Conservation (phyloP, 192 early-diverging fungal genomes). For the Coemansia sp. region DNA sequence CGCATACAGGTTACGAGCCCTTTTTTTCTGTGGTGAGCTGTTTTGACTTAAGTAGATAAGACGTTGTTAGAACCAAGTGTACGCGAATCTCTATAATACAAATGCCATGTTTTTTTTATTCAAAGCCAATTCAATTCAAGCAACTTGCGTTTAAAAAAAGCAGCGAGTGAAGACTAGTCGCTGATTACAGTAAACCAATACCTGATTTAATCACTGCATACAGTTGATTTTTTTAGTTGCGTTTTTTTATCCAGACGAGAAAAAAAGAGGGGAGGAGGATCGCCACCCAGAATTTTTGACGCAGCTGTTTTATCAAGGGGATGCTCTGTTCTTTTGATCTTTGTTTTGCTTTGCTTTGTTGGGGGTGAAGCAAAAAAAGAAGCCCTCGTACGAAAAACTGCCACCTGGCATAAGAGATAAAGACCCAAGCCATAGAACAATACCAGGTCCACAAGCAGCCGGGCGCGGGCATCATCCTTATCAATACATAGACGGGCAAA, state of each 20-base stretch:
- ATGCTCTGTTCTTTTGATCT: not conserved
- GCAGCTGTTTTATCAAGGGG: not conserved
- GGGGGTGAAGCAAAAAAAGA: not conserved
- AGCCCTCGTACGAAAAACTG: slow-evolving; percentile 6
- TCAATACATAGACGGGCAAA: not conserved
- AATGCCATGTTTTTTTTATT: not conserved
- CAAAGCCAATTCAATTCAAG: not conserved
- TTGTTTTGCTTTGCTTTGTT: not conserved
- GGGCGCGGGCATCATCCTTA: not conserved
- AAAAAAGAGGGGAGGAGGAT: not conserved
- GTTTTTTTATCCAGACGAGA: not conserved
- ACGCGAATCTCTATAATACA: not conserved
- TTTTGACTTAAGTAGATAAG: not conserved
- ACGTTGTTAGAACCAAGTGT: not conserved
- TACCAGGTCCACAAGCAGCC: not conserved
- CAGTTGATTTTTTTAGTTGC: not conserved
- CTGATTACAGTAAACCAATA: not conserved
- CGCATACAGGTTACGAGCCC: not conserved
- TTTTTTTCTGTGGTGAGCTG: not conserved
- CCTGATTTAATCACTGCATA: not conserved
- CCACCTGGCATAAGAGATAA: slow-evolving; percentile 1
- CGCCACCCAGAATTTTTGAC: not conserved
- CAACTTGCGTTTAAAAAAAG: not conserved
- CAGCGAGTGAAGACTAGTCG: not conserved
- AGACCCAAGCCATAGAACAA: not conserved